A percentile compares a stretch with the other conserved stretches of the same genome.
phyloP scores from a whole-genome alignment of 75 land plant genomes.

The Cryptomeria japonica region DNA sequence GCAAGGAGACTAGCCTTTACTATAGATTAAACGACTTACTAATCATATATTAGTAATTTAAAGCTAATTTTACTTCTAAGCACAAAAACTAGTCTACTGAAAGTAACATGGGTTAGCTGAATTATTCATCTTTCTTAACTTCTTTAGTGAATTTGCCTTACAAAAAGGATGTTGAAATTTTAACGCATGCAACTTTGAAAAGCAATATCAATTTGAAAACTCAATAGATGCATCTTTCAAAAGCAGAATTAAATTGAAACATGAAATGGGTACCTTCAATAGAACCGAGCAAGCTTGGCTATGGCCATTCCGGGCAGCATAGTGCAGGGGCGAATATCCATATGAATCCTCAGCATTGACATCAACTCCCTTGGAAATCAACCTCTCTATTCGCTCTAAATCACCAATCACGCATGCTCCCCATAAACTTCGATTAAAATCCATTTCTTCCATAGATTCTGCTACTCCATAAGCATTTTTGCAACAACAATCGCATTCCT shows the following conservation, averaged over 20 bases:
- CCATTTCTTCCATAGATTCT: slow-evolving; percentile 39
- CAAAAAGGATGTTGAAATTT: background rate
- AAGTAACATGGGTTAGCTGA: background rate
- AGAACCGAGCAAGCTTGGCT: slow-evolving; percentile 25
- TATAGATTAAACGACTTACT: too few relatives aligned
- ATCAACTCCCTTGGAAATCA: slow-evolving; percentile 29
- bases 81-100: too few relatives aligned
- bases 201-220: background rate
- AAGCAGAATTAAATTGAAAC: background rate
- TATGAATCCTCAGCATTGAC: slow-evolving; percentile 22
- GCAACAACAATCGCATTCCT: background rate
- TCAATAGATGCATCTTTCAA: background rate
- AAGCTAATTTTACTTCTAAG: too few relatives aligned
- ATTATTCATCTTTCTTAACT: background rate
- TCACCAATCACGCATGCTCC: slow-evolving; percentile 38
- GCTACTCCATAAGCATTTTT: slow-evolving; percentile 15
- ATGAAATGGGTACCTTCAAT: slow-evolving; percentile 18
- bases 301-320: slow-evolving; percentile 44
- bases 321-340: slow-evolving; percentile 41
- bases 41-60: too few relatives aligned
- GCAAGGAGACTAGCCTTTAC: too few relatives aligned
- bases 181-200: background rate
- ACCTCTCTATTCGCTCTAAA: slow-evolving; percentile 22
- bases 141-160: background rate
- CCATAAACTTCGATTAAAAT: slow-evolving; percentile 34